Conservation (phyloP, 1,284 basidiomycete genomes). For the Cryptococcus sp. region DNA sequence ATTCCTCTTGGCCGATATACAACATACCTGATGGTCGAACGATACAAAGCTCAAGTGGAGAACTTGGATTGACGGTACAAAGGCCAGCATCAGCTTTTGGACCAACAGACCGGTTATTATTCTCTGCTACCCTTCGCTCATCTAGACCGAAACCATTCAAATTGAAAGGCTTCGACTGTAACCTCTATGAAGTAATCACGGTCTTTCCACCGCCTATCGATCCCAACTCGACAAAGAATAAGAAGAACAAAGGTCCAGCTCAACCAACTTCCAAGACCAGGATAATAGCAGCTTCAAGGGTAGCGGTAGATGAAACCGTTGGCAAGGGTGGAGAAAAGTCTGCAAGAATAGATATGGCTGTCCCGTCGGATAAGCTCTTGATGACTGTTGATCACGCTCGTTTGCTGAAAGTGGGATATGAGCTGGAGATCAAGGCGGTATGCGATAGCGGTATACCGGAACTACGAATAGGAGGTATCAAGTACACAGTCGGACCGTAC, state of each 20-base stretch:
- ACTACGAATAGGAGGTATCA: conserved; percentile 62
- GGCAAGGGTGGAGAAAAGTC: conserved; percentile 65
- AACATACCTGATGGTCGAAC: conserved; percentile 68
- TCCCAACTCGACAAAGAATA: conserved; percentile 18
- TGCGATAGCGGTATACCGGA: conserved; percentile 58
- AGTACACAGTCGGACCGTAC: conserved; percentile 37
- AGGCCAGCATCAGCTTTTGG: conserved; percentile 71
- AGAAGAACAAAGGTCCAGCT: conserved; percentile 53
- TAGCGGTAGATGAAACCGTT: conserved; percentile 64
- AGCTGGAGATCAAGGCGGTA: conserved; percentile 67
- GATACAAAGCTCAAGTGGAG: conserved; percentile 56
- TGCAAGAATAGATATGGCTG: conserved; percentile 62
- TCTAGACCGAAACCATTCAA: conserved; percentile 58
- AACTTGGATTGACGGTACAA: conserved; percentile 62
- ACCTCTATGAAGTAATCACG: conserved; percentile 64
- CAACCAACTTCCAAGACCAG: conserved; percentile 59
- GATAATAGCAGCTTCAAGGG: conserved; percentile 12
- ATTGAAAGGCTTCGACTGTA: conserved; percentile 74
- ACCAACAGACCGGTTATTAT: conserved; percentile 70
- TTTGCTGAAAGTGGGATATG: conserved; percentile 75
- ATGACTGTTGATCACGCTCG: conserved; percentile 70
- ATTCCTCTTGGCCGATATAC: conserved; percentile 84
- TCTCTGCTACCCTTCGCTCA: conserved; percentile 58
- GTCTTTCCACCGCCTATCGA: conserved; percentile 26
- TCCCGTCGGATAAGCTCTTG: conserved; percentile 66